phyloP scores from a whole-genome alignment of 495 filamentous ascomycete species.

The Xylaria palmicola region DNA sequence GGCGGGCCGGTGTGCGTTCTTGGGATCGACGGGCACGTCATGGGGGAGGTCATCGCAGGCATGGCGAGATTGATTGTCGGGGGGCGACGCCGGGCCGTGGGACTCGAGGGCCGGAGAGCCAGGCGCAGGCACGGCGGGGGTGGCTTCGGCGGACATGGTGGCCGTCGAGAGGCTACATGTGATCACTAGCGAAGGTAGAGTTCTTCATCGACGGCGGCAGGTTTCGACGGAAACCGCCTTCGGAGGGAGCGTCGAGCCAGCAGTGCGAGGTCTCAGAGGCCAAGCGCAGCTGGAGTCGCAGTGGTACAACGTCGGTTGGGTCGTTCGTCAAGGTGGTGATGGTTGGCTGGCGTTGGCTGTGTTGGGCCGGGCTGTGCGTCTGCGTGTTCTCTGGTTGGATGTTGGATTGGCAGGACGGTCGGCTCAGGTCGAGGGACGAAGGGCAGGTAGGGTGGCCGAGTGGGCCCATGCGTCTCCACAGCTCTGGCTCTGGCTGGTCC shows the following conservation, averaged over 20 bases:
- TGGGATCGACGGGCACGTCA: too few species aligned
- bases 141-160: slow-evolving; percentile 33
- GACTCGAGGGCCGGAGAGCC: slow-evolving; percentile 21
- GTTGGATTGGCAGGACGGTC: neutral
- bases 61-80: slow-evolving; percentile 4
- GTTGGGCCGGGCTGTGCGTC: neutral
- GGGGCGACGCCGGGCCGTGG: too few species aligned
- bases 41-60: slow-evolving; percentile 7
- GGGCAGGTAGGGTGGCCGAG: neutral
- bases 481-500: neutral
- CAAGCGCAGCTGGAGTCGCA: neutral
- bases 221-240: slow-evolving; percentile 9
- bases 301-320: slow-evolving; percentile 13
- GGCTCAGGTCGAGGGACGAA: slow-evolving; percentile 6
- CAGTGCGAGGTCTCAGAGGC: too few species aligned
- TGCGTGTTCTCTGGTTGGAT: slow-evolving; percentile 9
- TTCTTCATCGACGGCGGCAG: slow-evolving; percentile 13
- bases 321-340: neutral
- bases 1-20: too few species aligned
- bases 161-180: slow-evolving; percentile 30
- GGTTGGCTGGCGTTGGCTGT: slow-evolving; percentile 7
- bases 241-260: too few species aligned
- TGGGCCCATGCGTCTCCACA: too few species aligned
- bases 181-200: slow-evolving; percentile 19
- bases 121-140: slow-evolving; percentile 26